A percentile compares a stretch with the other conserved stretches of the same genome.
These are phyloP conservation scores for Hypoxylon sp. DNA, from an alignment of 2,329 filamentous ascomycete genomes.

Conservation along the genomic window DNA sequence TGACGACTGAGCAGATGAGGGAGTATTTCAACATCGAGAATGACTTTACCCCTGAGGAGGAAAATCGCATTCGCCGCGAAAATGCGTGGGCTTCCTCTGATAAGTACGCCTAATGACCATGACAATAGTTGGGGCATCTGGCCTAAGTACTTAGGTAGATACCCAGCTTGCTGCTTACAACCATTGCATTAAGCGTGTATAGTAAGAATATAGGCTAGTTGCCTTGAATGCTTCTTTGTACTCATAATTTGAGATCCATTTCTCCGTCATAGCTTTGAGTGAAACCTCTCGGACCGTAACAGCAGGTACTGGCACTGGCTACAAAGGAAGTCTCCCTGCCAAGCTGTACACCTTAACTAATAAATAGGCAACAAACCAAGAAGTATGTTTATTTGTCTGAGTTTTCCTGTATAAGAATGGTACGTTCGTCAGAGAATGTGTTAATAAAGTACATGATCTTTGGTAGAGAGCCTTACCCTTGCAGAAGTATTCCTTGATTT, in stretches of 20 bases:
- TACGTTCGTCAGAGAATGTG: too few species aligned
- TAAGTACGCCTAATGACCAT: too few species aligned
- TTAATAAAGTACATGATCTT: too few species aligned
- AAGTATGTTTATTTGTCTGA: too few species aligned
- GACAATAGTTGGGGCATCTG: neutral
- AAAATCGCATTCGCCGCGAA: slow-evolving; percentile 91
- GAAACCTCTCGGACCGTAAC: too few species aligned
- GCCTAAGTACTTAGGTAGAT: neutral
- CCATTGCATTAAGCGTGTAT: neutral
- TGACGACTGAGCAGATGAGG: slow-evolving; percentile 96
- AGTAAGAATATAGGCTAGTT: neutral
- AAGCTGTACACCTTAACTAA: too few species aligned
- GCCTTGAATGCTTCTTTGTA: neutral
- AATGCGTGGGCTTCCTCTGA: slow-evolving; percentile 91
- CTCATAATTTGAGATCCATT: neutral
- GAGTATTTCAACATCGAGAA: slow-evolving; percentile 99
- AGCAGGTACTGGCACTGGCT: too few species aligned
- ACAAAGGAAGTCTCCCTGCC: too few species aligned
- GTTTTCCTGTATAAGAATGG: too few species aligned
- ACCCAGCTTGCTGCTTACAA: neutral
- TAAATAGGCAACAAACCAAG: too few species aligned
- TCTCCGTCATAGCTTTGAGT: neutral
- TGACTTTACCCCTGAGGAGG: slow-evolving; percentile 96
- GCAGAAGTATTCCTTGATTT: too few species aligned
- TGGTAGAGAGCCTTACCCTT: too few species aligned